phyloP scores from a whole-genome alignment of 352 stramenopile species.

The Plasmopara muralis region DNA sequence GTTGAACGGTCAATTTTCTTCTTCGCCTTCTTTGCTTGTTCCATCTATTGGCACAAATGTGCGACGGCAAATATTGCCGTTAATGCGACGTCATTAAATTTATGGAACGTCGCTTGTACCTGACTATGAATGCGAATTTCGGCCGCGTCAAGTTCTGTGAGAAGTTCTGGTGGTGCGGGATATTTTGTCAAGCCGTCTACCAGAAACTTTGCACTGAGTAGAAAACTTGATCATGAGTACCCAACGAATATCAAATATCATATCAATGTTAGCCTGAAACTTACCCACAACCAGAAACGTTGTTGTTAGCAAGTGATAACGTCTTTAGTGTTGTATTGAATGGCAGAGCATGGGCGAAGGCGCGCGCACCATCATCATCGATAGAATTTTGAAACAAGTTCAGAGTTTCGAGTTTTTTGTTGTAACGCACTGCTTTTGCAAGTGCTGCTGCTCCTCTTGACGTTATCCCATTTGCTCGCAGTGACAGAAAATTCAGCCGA shows the following conservation, averaged over 20 bases:
- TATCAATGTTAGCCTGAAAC: background rate
- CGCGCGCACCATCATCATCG: constrained; percentile 42
- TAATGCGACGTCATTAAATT: background rate
- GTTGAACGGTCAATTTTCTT: constrained; percentile 65
- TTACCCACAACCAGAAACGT: constrained; percentile 43
- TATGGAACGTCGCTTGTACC: constrained; percentile 15
- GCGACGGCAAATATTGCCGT: background rate
- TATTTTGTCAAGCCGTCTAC: constrained; percentile 47
- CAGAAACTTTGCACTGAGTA: constrained; percentile 27
- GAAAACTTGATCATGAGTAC: background rate
- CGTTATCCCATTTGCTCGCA: constrained; percentile 57
- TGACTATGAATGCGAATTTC: constrained; percentile 63
- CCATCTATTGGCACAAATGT: constrained; percentile 25
- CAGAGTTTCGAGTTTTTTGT: constrained; percentile 46
- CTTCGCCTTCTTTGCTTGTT: constrained; percentile 75
- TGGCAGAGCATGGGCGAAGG: constrained; percentile 48
- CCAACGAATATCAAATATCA: background rate
- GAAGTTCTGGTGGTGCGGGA: constrained; percentile 37
- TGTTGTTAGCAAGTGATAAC: constrained; percentile 62
- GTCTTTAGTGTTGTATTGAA: constrained; percentile 52
- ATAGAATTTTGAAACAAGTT: constrained; percentile 71
- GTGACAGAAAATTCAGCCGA: constrained; percentile 44
- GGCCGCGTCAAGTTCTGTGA: constrained; percentile 49
- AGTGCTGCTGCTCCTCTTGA: constrained; percentile 31
- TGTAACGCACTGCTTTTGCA: constrained; percentile 32